A percentile compares a stretch with the other conserved stretches of the same genome.
Conservation (phyloP, 306 rosid species). For the Citrullus colocynthis region DNA sequence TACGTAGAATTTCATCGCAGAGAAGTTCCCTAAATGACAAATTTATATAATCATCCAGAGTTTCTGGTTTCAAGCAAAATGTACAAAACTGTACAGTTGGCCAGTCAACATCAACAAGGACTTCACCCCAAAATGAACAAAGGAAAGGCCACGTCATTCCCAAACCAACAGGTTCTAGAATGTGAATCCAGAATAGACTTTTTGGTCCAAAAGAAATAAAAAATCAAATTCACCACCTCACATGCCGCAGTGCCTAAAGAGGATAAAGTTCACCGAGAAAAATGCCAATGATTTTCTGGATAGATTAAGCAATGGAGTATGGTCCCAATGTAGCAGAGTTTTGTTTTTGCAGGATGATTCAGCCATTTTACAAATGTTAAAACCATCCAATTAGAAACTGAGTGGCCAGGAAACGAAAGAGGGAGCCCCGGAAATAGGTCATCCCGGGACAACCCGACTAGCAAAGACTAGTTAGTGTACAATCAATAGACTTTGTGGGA, state of each 20-base stretch:
- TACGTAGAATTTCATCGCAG: neutral
- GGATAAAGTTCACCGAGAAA: neutral
- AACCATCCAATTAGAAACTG: neutral
- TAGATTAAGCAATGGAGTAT: neutral
- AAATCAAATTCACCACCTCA: neutral
- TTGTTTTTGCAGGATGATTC: neutral
- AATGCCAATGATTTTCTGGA: neutral
- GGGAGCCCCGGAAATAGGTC: neutral
- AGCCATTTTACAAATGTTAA: neutral
- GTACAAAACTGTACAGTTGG: neutral
- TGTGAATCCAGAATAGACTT: neutral
- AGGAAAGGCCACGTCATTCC: slow-evolving; percentile 3
- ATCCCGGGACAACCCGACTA: neutral
- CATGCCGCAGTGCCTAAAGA: neutral
- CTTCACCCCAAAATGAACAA: neutral
- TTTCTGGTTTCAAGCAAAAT: slow-evolving; percentile 1
- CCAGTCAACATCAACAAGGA: slow-evolving; percentile 5
- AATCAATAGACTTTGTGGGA: too few relatives aligned
- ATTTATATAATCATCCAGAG: neutral
- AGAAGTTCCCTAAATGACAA: neutral
- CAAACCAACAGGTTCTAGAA: neutral
- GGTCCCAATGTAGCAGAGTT: neutral
- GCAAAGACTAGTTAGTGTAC: too few relatives aligned
- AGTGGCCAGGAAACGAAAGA: neutral
- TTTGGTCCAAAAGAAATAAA: neutral